Evolutionary conservation across 129 eudicot genomes (phyloP), one percentile per base, ranked within the genome.

Genomic region (Solidago caesia): DNA sequence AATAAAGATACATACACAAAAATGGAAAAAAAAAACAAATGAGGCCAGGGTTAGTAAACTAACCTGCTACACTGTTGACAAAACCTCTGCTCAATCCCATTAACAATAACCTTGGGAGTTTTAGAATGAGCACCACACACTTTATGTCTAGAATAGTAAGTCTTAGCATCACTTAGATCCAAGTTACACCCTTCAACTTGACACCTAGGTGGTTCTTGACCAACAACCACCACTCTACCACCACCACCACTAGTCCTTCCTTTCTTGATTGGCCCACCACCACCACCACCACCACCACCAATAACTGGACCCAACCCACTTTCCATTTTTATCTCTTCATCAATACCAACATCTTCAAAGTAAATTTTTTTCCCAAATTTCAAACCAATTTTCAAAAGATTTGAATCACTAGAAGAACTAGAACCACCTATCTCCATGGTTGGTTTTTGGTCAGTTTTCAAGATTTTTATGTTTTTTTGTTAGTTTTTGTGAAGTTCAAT

Each of bases 61-160:
- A 82, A 92, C 98, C 98, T 93, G 91, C 98, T 93, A 61, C 98
- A 93, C 87, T 93, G 98, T 81, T 93, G 98, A 82, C 98, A 93
- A 74, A 93, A 93, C 83, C 98, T 86, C 82, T 93, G 96, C 59
- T 84, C 81, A 80, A 93, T 78, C 8, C 98, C 98, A 52, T 82
- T 81, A 82, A 93, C 98, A 87, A 88, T 79, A 4, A 90, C 98
- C 79, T 65, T 80, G 2, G 87, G 55, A 44, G 96, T 78, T 78
- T 93, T 93, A 2, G 98, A 93, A 71, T 93, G 98, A 82, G 63
- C 82, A 39, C 84, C 89, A 84, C 98, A 93, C 7, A 93, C 98
- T 73, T 90, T 93, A 60, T 93, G 98, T 82, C 96, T 90, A 10
- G 96, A 88, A 81, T 93, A 90, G 72, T 93, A 93, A 60, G 87